phyloP scores from a whole-genome alignment of 192 early-diverging fungal genomes.

The Linnemannia exigua region DNA sequence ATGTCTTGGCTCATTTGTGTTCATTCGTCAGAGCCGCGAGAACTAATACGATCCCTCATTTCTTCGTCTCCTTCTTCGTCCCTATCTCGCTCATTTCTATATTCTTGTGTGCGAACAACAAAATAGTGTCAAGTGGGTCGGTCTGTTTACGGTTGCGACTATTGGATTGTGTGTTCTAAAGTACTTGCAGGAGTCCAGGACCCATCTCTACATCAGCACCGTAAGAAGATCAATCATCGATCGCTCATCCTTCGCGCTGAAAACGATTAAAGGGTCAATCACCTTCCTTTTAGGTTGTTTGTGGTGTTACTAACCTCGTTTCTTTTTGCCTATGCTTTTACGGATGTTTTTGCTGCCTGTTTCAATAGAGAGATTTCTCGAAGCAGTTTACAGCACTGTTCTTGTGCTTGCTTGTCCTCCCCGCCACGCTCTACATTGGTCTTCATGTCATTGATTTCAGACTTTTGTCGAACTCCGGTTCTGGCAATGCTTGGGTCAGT shows the following conservation, averaged over 20 bases:
- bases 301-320: not conserved
- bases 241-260: not conserved
- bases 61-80: not conserved
- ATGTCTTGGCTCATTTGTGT: not conserved
- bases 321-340: not conserved
- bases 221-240: slow-evolving; percentile 11
- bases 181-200: slow-evolving; percentile 89
- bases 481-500: slow-evolving; percentile 94
- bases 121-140: slow-evolving; percentile 93
- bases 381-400: slow-evolving; percentile 87
- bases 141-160: slow-evolving; percentile 87
- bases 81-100: not conserved
- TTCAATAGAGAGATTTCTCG: slow-evolving; percentile 43
- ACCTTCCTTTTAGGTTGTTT: not conserved
- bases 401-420: slow-evolving; percentile 86
- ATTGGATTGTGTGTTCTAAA: slow-evolving; percentile 88
- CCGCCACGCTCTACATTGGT: slow-evolving; percentile 81
- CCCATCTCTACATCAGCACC: slow-evolving; percentile 72
- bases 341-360: not conserved
- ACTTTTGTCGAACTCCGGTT: slow-evolving; percentile 81
- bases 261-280: not conserved
- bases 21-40: not conserved
- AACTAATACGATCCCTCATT: too few relatives aligned
- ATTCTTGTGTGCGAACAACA: slow-evolving; percentile 3
- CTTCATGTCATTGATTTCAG: slow-evolving; percentile 92